phyloP scores from a whole-genome alignment of 2,329 filamentous ascomycete species.

The Fusarium paranaense region DNA sequence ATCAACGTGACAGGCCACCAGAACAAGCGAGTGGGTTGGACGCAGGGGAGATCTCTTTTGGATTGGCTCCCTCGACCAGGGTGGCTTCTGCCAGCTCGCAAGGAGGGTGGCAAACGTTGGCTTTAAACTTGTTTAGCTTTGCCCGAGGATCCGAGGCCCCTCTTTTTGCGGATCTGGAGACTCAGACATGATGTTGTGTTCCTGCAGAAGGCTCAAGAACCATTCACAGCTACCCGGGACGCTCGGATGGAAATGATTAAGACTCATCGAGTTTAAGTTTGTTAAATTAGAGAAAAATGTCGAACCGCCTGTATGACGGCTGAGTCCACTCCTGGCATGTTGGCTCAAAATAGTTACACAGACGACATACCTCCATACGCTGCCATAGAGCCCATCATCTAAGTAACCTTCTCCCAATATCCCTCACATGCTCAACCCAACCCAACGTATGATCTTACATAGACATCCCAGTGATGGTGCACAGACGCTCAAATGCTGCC shows the following conservation, averaged over 20 bases:
- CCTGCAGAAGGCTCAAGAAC: not conserved
- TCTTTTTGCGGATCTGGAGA: not conserved
- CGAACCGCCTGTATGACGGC: not conserved
- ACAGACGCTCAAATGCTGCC: not conserved
- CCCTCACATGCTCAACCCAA: not conserved
- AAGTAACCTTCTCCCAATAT: not conserved
- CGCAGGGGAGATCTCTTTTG: not conserved
- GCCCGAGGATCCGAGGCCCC: slow-evolving; percentile 1
- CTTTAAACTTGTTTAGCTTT: slow-evolving; percentile 1
- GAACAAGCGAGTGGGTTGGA: not conserved
- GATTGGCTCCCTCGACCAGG: not conserved
- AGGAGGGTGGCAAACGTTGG: not conserved
- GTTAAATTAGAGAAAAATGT: not conserved
- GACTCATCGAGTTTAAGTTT: not conserved
- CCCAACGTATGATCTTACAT: not conserved
- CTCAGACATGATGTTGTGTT: not conserved
- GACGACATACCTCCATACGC: not conserved
- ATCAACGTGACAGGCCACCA: not conserved
- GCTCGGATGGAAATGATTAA: not conserved
- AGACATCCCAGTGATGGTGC: not conserved
- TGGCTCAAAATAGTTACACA: not conserved
- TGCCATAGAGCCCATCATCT: not conserved
- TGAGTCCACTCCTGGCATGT: not conserved
- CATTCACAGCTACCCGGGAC: not conserved
- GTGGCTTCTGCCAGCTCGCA: not conserved